Conservation (phyloP, 176 grass and related monocot species). For the Tuctoria greenei region DNA sequence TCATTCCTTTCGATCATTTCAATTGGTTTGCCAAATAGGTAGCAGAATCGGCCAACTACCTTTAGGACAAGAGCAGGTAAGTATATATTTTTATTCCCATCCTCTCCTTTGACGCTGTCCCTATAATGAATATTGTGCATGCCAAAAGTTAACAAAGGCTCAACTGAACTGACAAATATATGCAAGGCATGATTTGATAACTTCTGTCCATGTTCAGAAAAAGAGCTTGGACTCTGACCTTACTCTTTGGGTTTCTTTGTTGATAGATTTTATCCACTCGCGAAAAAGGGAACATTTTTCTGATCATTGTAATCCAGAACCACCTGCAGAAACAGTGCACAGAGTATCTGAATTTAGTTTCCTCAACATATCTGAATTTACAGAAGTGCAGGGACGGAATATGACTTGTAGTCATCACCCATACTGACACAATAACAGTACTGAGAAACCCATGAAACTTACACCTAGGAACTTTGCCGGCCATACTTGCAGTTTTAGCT, state of each 20-base stretch:
- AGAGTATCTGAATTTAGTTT: slow-evolving; percentile 11
- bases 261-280: slow-evolving; percentile 81
- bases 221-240: slow-evolving; percentile 47
- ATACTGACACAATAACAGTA: slow-evolving; percentile 6
- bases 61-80: slow-evolving; percentile 71
- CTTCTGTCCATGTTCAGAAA: not conserved
- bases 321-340: slow-evolving; percentile 52
- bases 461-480: not conserved
- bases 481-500: not conserved
- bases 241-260: slow-evolving; percentile 51
- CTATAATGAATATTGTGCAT: slow-evolving; percentile 47
- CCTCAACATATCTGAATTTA: not conserved
- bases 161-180: not conserved
- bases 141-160: slow-evolving; percentile 10
- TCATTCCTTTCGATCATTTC: slow-evolving; percentile 61
- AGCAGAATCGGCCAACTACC: slow-evolving; percentile 87
- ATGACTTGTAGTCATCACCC: not conserved
- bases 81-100: slow-evolving; percentile 56
- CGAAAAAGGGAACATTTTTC: slow-evolving; percentile 79
- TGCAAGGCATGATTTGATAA: not conserved
- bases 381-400: not conserved
- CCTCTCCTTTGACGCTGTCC: slow-evolving; percentile 61
- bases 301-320: slow-evolving; percentile 92
- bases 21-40: slow-evolving; percentile 73
- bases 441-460: not conserved